These are phyloP conservation scores for Ramaria rubella DNA, from an alignment of 768 basidiomycete genomes.

Conservation along the genomic window DNA sequence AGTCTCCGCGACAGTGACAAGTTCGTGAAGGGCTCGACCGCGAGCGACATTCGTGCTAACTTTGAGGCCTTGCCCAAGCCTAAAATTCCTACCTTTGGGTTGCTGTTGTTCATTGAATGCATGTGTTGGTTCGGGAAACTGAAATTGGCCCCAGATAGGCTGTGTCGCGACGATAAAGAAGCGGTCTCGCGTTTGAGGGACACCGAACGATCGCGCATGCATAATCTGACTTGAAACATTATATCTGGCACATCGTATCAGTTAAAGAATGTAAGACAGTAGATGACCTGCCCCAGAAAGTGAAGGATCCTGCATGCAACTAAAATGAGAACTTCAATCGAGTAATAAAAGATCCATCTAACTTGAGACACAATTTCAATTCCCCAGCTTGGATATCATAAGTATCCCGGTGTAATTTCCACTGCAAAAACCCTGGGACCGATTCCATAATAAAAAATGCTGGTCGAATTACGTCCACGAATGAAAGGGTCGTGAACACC, in stretches of 20 bases:
- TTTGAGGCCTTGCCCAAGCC: constrained; percentile 24
- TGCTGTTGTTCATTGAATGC: constrained; percentile 30
- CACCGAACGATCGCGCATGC: constrained; percentile 51
- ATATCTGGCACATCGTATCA: constrained; percentile 22
- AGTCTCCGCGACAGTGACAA: constrained; percentile 63
- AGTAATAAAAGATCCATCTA: not conserved
- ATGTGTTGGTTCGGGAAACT: constrained; percentile 51
- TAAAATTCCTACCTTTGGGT: not conserved
- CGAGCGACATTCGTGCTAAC: constrained; percentile 41
- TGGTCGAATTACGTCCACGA: constrained; percentile 41
- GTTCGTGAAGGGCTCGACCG: constrained; percentile 51
- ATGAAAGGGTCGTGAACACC: constrained; percentile 51
- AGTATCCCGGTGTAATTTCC: constrained; percentile 39
- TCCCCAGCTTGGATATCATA: constrained; percentile 68
- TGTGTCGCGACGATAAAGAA: constrained; percentile 52
- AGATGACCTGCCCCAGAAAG: constrained; percentile 51
- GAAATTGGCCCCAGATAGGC: constrained; percentile 25
- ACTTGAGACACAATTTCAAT: constrained; percentile 50
- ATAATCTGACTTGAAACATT: constrained; percentile 45
- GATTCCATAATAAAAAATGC: constrained; percentile 44
- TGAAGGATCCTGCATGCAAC: constrained; percentile 41
- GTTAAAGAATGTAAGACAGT: not conserved
- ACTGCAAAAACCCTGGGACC: constrained; percentile 44
- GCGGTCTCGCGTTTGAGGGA: constrained; percentile 47
- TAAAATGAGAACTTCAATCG: not conserved